Evolutionary conservation across 2,329 filamentous ascomycete species (phyloP).

Genomic region (Cryphonectria carpinicola): DNA sequence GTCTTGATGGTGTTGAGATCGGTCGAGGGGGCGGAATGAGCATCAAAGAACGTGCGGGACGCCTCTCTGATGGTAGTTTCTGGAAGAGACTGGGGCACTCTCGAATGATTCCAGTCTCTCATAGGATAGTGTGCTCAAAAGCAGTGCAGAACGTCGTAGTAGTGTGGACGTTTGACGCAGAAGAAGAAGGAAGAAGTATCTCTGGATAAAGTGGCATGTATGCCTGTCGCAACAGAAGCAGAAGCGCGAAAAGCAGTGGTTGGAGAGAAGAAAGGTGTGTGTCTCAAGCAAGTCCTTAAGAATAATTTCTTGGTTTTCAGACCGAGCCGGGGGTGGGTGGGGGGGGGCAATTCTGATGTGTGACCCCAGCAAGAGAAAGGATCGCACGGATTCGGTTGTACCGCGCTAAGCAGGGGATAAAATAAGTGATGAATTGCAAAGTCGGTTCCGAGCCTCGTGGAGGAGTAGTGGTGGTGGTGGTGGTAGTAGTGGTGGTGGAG

Average conservation of each 20-base stretch:
- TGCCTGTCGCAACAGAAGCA: constrained; percentile 31
- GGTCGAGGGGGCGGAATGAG: constrained; percentile 18
- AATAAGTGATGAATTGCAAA: constrained; percentile 4
- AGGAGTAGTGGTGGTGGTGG: constrained; percentile 5
- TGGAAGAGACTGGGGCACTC: constrained; percentile 45
- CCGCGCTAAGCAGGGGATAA: constrained; percentile 16
- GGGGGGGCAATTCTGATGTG: constrained; percentile 7
- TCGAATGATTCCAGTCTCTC: constrained; percentile 40
- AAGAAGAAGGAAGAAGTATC: constrained; percentile 13
- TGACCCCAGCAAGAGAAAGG: background rate
- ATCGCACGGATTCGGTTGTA: constrained; percentile 11
- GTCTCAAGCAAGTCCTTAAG: constrained; percentile 20
- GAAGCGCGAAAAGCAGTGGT: constrained; percentile 22
- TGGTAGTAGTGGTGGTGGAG: constrained; percentile 14
- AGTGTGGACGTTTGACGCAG: constrained; percentile 26
- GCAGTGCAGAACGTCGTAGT: constrained; percentile 9
- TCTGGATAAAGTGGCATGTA: constrained; percentile 31
- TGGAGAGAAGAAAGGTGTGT: constrained; percentile 30
- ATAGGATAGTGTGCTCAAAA: constrained; percentile 19
- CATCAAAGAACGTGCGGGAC: constrained; percentile 43
- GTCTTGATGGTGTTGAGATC: constrained; percentile 40
- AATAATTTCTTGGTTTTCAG: constrained; percentile 17
- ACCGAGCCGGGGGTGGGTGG: background rate
- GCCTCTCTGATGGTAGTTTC: constrained; percentile 42
- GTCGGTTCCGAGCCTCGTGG: constrained; percentile 23